Base-by-base conservation (phyloP, 2,329 filamentous ascomycete species). In the Tolypocladium guangdongense region DNA sequence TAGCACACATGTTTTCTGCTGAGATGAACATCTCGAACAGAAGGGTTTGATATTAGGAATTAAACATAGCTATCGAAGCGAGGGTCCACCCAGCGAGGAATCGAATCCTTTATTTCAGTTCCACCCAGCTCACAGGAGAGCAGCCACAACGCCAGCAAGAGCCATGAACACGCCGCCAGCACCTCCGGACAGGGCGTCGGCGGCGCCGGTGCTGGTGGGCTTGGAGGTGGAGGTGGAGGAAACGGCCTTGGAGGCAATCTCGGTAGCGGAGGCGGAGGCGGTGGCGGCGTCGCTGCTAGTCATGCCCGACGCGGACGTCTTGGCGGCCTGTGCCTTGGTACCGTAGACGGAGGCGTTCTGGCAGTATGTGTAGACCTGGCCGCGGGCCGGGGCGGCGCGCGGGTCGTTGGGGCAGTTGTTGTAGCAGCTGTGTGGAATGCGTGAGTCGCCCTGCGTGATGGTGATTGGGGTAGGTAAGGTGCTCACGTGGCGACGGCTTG, bases 351-450 rank as follows among this genome's bases (percentile, higher is more conserved):
- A 72, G 55, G 73, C 74, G 58, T 74, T 70, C 54, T 65, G 63
- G 70, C 77, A 79, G 69, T 66, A 73, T 60, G 71, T 67, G 55
- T 63, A 62, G 57, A 74, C 68, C 62, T 74, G 69, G 59, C 66
- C 62, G 50, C 66, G 57, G 58, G 67, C 68, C 22, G 63, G 52
- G 51, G 59, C 52, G 56, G 61, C 66, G 47, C 72, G 68, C 50
- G 62, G 2, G 64, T 80, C 76, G 60, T 74, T 68, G 62, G 77
- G 77, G 70, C 77, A 80, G 73, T 80, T 79, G 71, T 77, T 77
- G 69, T 72, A 80, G 74, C 77, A 80, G 56, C 74, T 76, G 53
- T 47, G 24, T 24, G 49, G 24, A 33, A 10, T 11, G 33, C 36
- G 50, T 57, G 43, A 56, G 54, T 18, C 20, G 33, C 14, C 39